Evolutionary conservation across 257 asterid genomes (phyloP).

Genomic region (Scutellaria barbata): DNA sequence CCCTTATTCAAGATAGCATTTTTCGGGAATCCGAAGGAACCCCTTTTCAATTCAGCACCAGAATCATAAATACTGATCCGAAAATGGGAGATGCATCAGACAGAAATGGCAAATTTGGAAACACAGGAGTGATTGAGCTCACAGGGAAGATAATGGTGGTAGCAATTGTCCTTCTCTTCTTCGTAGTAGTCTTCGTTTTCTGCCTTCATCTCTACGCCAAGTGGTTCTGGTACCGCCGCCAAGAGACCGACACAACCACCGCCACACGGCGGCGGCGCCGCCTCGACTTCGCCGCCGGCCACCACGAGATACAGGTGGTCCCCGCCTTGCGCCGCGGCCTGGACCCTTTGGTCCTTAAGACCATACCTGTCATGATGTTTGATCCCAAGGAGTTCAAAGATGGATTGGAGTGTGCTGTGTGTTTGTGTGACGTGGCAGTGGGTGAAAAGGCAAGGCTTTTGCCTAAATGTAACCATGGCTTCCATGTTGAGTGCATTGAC

Average conservation of each 20-base stretch:
- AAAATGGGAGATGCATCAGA: conserved; percentile 54
- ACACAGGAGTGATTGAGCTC: conserved; percentile 56
- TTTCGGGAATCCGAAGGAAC: conserved; percentile 1
- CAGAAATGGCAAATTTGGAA: conserved; percentile 34
- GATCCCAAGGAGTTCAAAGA: conserved; percentile 53
- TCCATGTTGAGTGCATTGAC: conserved; percentile 88
- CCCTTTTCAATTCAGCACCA: conserved; percentile 18
- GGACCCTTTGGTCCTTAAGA: conserved; percentile 62
- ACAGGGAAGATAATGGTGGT: conserved; percentile 74
- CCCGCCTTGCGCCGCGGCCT: conserved; percentile 56
- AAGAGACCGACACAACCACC: conserved; percentile 44
- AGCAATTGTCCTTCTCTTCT: conserved; percentile 58
- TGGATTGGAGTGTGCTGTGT: conserved; percentile 81
- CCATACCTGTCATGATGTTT: conserved; percentile 61
- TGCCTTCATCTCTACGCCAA: conserved; percentile 75
- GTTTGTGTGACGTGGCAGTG: conserved; percentile 62
- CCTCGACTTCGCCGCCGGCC: conserved; percentile 62
- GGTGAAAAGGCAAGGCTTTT: conserved; percentile 77
- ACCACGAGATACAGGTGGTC: conserved; percentile 45
- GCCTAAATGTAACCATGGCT: conserved; percentile 88
- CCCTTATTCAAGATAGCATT: conserved; percentile 15
- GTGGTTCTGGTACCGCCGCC: conserved; percentile 77
- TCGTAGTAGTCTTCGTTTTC: conserved; percentile 61
- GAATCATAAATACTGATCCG: conserved; percentile 14
- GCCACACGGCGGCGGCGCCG: conserved; percentile 56